A percentile compares a stretch with the other conserved stretches of the same genome.
phyloP scores from a whole-genome alignment of 2,329 filamentous ascomycete genomes.

The Chrysosporium keratinophilum region DNA sequence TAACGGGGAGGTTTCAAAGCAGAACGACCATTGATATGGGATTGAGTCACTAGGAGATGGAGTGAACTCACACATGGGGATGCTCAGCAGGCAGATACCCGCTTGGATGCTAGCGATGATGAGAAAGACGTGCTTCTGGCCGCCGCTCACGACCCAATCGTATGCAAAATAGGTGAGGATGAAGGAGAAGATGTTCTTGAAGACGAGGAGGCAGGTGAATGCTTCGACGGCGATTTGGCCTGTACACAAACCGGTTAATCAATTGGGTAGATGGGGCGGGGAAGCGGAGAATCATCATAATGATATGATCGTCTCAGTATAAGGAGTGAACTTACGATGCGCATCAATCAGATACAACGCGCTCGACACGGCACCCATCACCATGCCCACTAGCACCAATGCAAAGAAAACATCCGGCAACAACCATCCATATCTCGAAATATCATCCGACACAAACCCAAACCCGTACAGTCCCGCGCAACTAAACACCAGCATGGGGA shows the following conservation, averaged over 20 bases:
- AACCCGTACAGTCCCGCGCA: conserved; percentile 76
- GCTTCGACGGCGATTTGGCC: conserved; percentile 74
- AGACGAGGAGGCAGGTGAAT: conserved; percentile 80
- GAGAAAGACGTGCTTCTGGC: conserved; percentile 54
- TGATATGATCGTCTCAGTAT: too few relatives aligned
- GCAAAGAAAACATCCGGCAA: conserved; percentile 73
- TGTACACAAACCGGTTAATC: conserved; percentile 23
- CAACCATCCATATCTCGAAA: conserved; percentile 55
- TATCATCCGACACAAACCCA: conserved; percentile 58
- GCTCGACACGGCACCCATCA: conserved; percentile 75
- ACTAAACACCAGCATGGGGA: conserved; percentile 70
- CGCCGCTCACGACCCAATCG: conserved; percentile 59
- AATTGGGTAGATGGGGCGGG: too few relatives aligned
- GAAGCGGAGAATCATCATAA: too few relatives aligned
- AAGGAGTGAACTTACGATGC: conserved; percentile 67
- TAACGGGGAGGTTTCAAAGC: not conserved
- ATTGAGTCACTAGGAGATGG: too few relatives aligned
- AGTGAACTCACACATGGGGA: conserved; percentile 70
- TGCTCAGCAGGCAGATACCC: conserved; percentile 59
- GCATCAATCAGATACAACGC: conserved; percentile 88
- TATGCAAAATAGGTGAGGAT: conserved; percentile 74
- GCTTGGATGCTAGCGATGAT: conserved; percentile 68
- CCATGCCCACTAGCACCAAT: conserved; percentile 79
- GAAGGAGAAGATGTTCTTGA: conserved; percentile 92
- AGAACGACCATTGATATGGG: too few relatives aligned